phyloP scores from a whole-genome alignment of 2,329 filamentous ascomycete genomes.

The Leptographium lundbergii region DNA sequence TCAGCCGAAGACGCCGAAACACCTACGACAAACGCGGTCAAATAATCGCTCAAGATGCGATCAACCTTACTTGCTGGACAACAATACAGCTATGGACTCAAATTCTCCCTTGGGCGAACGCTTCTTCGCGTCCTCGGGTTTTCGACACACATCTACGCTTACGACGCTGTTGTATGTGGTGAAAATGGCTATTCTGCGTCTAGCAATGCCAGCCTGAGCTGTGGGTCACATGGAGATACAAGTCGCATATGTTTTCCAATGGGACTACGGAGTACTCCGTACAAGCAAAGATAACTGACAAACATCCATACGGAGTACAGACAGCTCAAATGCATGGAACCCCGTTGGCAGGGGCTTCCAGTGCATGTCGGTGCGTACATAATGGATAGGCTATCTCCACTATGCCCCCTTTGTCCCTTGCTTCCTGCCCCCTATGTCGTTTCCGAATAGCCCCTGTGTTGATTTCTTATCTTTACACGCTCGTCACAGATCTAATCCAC shows the following conservation, averaged over 20 bases:
- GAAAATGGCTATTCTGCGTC: background rate
- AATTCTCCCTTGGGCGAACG: background rate
- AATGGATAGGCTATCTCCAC: background rate
- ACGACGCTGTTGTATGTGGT: conserved; percentile 1
- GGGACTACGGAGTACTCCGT: background rate
- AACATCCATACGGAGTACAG: background rate
- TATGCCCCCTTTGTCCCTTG: no score
- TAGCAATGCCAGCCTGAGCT: background rate
- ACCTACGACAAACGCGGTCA: background rate
- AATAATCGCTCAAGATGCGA: background rate
- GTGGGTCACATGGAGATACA: background rate
- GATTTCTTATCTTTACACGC: background rate
- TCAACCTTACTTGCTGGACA: background rate
- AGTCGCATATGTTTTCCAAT: background rate
- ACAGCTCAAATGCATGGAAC: conserved; percentile 3
- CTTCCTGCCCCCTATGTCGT: no score
- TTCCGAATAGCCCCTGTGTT: background rate
- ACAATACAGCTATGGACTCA: background rate
- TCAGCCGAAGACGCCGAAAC: background rate
- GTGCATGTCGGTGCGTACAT: conserved; percentile 1
- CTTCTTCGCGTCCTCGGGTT: background rate
- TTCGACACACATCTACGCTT: background rate
- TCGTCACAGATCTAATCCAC: background rate
- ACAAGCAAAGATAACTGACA: background rate
- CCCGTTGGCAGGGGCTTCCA: conserved; percentile 1